phyloP scores from a whole-genome alignment of 2,329 filamentous ascomycete species.

The Bertia moriformis region DNA sequence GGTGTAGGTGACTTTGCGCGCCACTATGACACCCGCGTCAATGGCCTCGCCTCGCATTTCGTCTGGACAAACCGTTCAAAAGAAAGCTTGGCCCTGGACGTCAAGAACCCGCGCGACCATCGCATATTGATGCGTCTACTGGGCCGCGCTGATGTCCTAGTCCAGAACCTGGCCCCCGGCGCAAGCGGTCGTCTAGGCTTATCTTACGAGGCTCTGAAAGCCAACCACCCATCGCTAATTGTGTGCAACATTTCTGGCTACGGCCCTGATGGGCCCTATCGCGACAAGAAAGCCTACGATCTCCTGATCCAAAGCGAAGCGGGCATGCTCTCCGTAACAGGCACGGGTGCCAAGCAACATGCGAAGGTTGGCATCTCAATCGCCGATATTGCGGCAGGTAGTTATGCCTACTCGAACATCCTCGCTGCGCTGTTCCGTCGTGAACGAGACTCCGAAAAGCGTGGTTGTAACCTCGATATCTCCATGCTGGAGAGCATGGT shows the following conservation, averaged over 20 bases:
- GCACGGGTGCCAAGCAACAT: slow-evolving; percentile 20
- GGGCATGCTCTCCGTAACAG: slow-evolving; percentile 33
- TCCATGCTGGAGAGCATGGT: slow-evolving; percentile 43
- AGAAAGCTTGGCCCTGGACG: slow-evolving; percentile 32
- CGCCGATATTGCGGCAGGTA: slow-evolving; percentile 35
- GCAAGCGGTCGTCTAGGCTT: slow-evolving; percentile 30
- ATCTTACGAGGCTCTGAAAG: slow-evolving; percentile 24
- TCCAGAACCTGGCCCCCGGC: slow-evolving; percentile 36
- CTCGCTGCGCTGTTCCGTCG: slow-evolving; percentile 32
- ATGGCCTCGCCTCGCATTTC: slow-evolving; percentile 34
- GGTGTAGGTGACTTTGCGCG: slow-evolving; percentile 35
- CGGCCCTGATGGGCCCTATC: slow-evolving; percentile 31
- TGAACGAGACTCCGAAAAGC: slow-evolving; percentile 22
- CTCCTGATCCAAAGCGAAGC: slow-evolving; percentile 38
- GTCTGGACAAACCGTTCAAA: slow-evolving; percentile 40
- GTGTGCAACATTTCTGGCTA: slow-evolving; percentile 39
- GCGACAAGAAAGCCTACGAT: slow-evolving; percentile 39
- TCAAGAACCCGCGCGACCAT: slow-evolving; percentile 28
- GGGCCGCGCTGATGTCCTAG: slow-evolving; percentile 29
- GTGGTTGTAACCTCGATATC: slow-evolving; percentile 33
- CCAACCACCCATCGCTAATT: slow-evolving; percentile 27
- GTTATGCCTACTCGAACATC: slow-evolving; percentile 35
- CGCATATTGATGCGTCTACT: slow-evolving; percentile 25
- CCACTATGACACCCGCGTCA: slow-evolving; percentile 31
- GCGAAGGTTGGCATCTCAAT: slow-evolving; percentile 38